Percentiles rank a stretch among this genome's conserved stretches.
Evolutionary conservation across 2,329 filamentous ascomycete species (phyloP).

Genomic region (Graphilbum fragrans): DNA sequence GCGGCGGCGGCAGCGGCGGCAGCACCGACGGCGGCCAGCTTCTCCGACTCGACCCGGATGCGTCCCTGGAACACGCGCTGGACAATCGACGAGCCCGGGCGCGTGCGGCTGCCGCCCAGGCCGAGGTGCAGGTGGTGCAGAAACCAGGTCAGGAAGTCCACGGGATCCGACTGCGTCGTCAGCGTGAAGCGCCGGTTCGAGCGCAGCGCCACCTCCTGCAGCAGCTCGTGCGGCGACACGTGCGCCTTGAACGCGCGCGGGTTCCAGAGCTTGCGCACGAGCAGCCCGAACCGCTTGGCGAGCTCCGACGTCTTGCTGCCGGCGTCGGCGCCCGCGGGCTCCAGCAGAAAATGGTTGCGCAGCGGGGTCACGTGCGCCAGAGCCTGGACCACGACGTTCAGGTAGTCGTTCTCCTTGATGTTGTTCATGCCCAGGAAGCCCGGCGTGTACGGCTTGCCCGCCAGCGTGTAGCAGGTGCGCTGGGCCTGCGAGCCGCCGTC

Average conservation of each 20-base stretch:
- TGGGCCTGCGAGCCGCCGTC: constrained; percentile 38
- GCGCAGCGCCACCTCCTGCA: constrained; percentile 83
- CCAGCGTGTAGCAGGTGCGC: constrained; percentile 60
- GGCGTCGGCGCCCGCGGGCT: constrained; percentile 27
- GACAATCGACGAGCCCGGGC: constrained; percentile 72
- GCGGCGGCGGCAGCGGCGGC: constrained; percentile 3
- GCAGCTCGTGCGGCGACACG: constrained; percentile 91
- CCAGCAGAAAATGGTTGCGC: constrained; percentile 83
- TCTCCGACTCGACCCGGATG: constrained; percentile 81
- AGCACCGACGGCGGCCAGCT: constrained; percentile 10
- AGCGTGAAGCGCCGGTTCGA: constrained; percentile 90
- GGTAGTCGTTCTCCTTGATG: constrained; percentile 98
- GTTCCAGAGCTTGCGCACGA: constrained; percentile 97
- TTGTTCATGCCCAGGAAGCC: constrained; percentile 99
- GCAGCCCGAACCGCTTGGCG: constrained; percentile 73
- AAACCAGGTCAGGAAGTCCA: constrained; percentile 96
- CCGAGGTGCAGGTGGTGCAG: constrained; percentile 89
- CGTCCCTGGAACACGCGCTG: constrained; percentile 91
- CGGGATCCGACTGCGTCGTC: constrained; percentile 83
- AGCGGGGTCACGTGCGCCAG: constrained; percentile 81
- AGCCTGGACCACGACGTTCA: constrained; percentile 89
- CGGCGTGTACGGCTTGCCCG: constrained; percentile 75
- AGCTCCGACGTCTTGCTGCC: constrained; percentile 56
- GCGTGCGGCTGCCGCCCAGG: constrained; percentile 79
- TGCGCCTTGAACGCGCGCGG: constrained; percentile 91